Base-by-base conservation (phyloP, 192 early-diverging fungal species). In the Dissophora ornata region DNA sequence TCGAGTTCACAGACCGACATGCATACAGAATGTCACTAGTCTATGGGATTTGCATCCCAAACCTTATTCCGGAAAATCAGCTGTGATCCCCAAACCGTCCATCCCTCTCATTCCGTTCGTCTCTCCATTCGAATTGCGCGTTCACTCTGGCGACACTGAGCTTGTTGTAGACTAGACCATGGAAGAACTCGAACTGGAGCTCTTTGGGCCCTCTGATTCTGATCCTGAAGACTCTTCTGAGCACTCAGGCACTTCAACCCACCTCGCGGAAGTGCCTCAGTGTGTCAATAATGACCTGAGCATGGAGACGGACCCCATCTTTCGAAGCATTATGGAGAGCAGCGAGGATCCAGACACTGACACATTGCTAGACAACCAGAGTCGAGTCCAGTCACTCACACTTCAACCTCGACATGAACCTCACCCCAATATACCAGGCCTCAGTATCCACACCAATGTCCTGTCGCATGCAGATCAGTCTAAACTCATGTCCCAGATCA, bases 271-370 rank as follows among this genome's bases (percentile, higher is more conserved):
- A 9, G 13, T 13, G 6, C 7, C 13, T 38, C 13, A 22, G 6
- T 5, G 4, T 4, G 44, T 4, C 44, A 4, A 45, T 16, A 4
- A n/a, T 15, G 24, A n/a, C 7, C 29, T 60, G 5, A 28, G 2
- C 32, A 5, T 34, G 50, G 40, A 4, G 29, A 28, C 54, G 38
- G 62, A 75, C 26, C 71, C 71, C 2, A 48, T 77, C n/a, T 77
- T 67, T 46, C 57, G 51, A 22, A 62, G 47, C 59, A 77, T 77
- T 38, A 77, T 77, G 73, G 51, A 55, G 10, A 57, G 64, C 32
- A 24, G 53, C 25, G 44, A 62, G 11, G 48, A 65, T 8, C 29
- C n/a, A n/a, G n/a, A n/a, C n/a, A n/a, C n/a, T n/a, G n/a, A n/a
- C n/a, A n/a, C n/a, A n/a, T n/a, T n/a, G n/a, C n/a, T n/a, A n/a